A percentile compares a stretch with the other conserved stretches of the same genome.
These are phyloP conservation scores for Amylocystis lapponica DNA, from an alignment of 768 basidiomycete genomes.

Conservation along the genomic window DNA sequence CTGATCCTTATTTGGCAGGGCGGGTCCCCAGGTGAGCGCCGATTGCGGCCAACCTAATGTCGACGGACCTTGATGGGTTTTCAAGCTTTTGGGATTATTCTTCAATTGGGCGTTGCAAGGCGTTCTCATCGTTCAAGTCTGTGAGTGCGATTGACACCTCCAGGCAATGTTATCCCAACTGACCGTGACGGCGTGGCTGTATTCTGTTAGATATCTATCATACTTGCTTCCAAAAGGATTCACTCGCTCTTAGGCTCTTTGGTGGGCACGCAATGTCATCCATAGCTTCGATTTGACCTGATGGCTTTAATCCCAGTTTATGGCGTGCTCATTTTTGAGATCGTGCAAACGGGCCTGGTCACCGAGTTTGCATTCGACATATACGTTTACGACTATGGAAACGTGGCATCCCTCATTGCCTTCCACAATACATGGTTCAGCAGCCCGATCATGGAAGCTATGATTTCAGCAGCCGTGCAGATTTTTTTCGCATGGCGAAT, in stretches of 20 bases:
- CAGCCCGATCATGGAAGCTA: conserved; percentile 4
- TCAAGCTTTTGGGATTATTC: too few species aligned
- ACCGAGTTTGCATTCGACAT: conserved; percentile 3
- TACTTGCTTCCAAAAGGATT: not conserved
- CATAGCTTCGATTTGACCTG: not conserved
- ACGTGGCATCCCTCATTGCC: not conserved
- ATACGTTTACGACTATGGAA: conserved; percentile 4
- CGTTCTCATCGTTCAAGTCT: too few species aligned
- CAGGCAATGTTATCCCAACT: too few species aligned
- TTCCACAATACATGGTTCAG: conserved; percentile 9
- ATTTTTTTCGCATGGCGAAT: conserved; percentile 5
- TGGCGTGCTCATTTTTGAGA: conserved; percentile 3
- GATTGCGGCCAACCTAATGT: too few species aligned
- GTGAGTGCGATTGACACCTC: too few species aligned
- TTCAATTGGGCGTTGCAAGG: too few species aligned
- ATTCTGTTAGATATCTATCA: too few species aligned
- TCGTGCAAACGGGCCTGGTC: conserved; percentile 7
- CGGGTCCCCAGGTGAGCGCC: too few species aligned
- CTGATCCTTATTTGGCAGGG: too few species aligned
- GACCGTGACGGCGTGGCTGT: too few species aligned
- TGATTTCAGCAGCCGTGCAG: conserved; percentile 4
- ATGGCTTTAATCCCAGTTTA: conserved; percentile 3
- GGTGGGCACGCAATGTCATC: not conserved
- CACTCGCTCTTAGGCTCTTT: not conserved
- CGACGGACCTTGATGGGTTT: too few species aligned